Conservation (phyloP, 495 filamentous ascomycete genomes). For the Penicillium pulvis region DNA sequence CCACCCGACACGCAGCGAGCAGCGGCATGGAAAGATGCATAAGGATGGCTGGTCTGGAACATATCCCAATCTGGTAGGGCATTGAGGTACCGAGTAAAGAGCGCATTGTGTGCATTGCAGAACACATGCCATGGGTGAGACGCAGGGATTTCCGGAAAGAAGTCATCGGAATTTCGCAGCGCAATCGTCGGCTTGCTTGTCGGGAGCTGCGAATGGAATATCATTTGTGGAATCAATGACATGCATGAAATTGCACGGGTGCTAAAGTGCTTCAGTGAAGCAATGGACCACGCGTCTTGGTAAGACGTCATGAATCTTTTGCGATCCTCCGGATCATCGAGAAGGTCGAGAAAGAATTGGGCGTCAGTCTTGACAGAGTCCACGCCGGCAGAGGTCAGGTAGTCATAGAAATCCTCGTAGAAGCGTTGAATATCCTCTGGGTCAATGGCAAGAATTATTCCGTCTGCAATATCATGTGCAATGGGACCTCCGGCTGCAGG, state of each 20-base stretch:
- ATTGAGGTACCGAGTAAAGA: conserved; percentile 74
- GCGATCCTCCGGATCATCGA: conserved; percentile 66
- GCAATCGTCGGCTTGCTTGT: conserved; percentile 67
- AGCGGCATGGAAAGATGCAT: conserved; percentile 82
- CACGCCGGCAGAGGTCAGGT: conserved; percentile 67
- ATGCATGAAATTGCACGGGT: conserved; percentile 86
- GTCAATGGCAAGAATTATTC: conserved; percentile 62
- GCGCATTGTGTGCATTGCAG: conserved; percentile 87
- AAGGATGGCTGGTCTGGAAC: conserved; percentile 88
- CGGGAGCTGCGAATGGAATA: conserved; percentile 82
- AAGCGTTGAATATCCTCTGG: conserved; percentile 70
- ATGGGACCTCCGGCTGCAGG: conserved; percentile 62
- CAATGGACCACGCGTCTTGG: conserved; percentile 82
- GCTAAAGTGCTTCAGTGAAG: conserved; percentile 74
- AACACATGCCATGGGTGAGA: conserved; percentile 95
- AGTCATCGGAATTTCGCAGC: conserved; percentile 91
- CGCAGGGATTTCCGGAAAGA: conserved; percentile 74
- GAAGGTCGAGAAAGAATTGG: conserved; percentile 82
- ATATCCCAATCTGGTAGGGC: conserved; percentile 96
- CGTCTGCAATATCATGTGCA: conserved; percentile 26
- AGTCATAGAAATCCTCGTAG: conserved; percentile 91
- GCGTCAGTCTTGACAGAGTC: conserved; percentile 89
- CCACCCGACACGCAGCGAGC: conserved; percentile 88
- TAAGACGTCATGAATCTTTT: conserved; percentile 70
- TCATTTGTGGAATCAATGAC: conserved; percentile 78